Evolutionary conservation across 2,329 filamentous ascomycete species (phyloP).

Genomic region (Penicillium vulpinum): DNA sequence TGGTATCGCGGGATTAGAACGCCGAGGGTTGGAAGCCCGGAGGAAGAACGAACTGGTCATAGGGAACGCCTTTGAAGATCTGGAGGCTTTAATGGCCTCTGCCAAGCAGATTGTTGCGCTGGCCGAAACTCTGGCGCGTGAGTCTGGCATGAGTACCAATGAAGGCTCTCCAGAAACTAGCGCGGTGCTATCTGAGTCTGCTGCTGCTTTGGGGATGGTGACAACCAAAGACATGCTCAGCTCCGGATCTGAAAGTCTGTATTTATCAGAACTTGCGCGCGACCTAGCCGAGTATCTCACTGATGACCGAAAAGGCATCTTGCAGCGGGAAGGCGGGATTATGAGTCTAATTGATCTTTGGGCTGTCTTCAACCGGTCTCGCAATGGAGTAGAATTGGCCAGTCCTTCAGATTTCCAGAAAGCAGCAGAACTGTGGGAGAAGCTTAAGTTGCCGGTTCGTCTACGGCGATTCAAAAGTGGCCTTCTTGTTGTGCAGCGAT

Average conservation of each 20-base stretch:
- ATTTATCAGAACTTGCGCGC: constrained; percentile 81
- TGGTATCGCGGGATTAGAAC: constrained; percentile 89
- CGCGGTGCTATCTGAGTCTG: constrained; percentile 75
- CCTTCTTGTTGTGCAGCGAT: constrained; percentile 87
- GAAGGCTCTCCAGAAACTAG: constrained; percentile 69
- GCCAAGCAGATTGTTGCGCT: constrained; percentile 94
- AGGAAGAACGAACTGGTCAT: constrained; percentile 94
- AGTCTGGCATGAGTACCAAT: constrained; percentile 59
- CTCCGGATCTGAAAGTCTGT: constrained; percentile 77
- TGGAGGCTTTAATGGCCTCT: constrained; percentile 95
- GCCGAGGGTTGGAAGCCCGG: constrained; percentile 76
- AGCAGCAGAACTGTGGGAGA: constrained; percentile 84
- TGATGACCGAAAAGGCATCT: constrained; percentile 75
- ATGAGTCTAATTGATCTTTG: constrained; percentile 88
- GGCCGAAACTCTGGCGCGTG: constrained; percentile 79
- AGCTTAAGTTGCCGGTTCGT: constrained; percentile 79
- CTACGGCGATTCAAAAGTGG: constrained; percentile 88
- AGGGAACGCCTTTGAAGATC: constrained; percentile 89
- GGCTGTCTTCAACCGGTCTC: constrained; percentile 90
- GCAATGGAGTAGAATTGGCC: constrained; percentile 91
- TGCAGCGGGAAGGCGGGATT: constrained; percentile 80
- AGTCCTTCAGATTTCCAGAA: constrained; percentile 90
- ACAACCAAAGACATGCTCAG: constrained; percentile 93
- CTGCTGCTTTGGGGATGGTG: constrained; percentile 79
- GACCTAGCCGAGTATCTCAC: constrained; percentile 87